Base-by-base conservation (phyloP, 2,329 filamentous ascomycete genomes). In the Pseudopithomyces maydicus region DNA sequence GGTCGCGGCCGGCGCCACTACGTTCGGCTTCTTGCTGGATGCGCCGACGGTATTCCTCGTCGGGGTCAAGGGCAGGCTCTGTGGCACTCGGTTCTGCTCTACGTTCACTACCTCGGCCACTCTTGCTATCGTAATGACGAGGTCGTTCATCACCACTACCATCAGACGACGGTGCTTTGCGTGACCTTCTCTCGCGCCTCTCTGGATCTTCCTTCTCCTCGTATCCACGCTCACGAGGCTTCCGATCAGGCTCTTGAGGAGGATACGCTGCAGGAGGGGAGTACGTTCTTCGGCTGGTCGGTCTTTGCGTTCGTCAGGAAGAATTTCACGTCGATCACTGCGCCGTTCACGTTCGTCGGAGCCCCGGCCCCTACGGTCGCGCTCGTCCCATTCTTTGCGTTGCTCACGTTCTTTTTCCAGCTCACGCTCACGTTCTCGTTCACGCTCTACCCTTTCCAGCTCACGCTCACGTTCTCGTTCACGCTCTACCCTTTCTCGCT, bases 21-120 rank as follows among this genome's bases (percentile, higher is more conserved):
- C 74, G 74, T 22, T 79, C 78, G 4, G 79, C 70, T 62, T 81
- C 80, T 54, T 77, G 73, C 56, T 79, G 77, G 15, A 81, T 74
- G 8, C 80, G 77, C 29, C 80, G 79, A 42, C 80, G 78, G 59
- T 82, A 83, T 35, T 83, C 81, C 60, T 82, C 80, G 39, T 83
- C 80, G 4, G 81, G 76, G 53, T 82, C 80, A 2, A 80, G 48
- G 19, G 69, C 61, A 14, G 70, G 55, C 8, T 72, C 67, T 42
- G 70, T 65, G 4, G 68, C 62, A 32, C 61, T 63, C 29, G 65
- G 53, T 3, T 77, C 75, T 41, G 67, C 72, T 17, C 67, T 68
- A 48, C 70, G 72, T 17, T 77, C 72, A 17, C 58, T 52, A 23
- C 75, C 74, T 19, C 69, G 66, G 10, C 53, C 56, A 19, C 58